A percentile compares a stretch with the other conserved stretches of the same genome.
Conservation (phyloP, 257 asterid species). For the Nemophila menziesii region DNA sequence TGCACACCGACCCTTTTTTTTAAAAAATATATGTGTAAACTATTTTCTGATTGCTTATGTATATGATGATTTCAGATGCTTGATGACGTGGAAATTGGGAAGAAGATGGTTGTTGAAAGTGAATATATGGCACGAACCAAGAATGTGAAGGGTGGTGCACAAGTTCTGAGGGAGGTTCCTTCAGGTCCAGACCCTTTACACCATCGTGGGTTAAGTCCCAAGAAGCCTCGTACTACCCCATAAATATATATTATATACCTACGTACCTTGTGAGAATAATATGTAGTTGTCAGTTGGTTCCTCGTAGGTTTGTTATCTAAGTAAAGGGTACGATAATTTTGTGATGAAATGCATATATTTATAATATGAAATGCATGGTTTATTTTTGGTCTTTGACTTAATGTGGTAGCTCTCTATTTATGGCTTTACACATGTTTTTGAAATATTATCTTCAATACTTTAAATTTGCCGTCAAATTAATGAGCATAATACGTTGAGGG, state of each 20-base stretch:
- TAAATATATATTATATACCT: not conserved
- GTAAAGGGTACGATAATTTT: too few relatives aligned
- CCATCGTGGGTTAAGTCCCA: constrained; percentile 24
- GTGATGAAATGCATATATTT: too few relatives aligned
- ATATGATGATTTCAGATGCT: not conserved
- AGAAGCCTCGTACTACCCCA: constrained; percentile 12
- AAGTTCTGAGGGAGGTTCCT: constrained; percentile 26
- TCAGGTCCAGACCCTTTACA: constrained; percentile 32
- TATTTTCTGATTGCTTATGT: not conserved
- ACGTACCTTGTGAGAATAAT: not conserved
- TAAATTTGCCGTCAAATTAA: too few relatives aligned
- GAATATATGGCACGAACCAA: not conserved
- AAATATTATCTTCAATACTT: too few relatives aligned
- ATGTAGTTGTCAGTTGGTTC: not conserved
- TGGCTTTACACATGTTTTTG: too few relatives aligned
- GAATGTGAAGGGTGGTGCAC: not conserved
- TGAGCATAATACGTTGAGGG: too few relatives aligned
- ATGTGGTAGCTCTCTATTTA: too few relatives aligned
- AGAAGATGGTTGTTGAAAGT: not conserved
- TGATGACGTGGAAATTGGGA: not conserved
- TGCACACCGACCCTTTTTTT: not conserved
- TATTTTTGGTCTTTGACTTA: too few relatives aligned
- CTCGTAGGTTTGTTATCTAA: too few relatives aligned
- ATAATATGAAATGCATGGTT: too few relatives aligned
- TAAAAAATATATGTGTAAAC: not conserved